Percentiles rank a stretch among this genome's conserved stretches.
phyloP scores from a whole-genome alignment of 2,329 filamentous ascomycete species.

The Trichoderma afroharzianum region DNA sequence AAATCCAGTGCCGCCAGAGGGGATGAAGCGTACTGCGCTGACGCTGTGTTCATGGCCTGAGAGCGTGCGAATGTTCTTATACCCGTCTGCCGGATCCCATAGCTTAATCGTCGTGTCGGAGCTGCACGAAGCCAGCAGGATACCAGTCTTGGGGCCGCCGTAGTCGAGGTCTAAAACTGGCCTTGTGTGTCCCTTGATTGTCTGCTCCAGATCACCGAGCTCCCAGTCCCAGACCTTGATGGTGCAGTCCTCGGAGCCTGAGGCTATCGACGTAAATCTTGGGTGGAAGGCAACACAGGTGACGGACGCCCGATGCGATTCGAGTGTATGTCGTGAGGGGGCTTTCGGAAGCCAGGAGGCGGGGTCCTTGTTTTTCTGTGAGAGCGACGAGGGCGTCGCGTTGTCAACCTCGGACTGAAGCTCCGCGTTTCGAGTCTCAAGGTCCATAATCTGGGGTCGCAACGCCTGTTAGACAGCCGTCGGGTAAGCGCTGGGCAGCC shows the following conservation, averaged over 20 bases:
- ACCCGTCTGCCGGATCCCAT: conserved; percentile 89
- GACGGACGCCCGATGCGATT: conserved; percentile 76
- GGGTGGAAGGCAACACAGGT: conserved; percentile 94
- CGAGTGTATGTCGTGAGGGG: conserved; percentile 74
- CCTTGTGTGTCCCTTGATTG: conserved; percentile 87
- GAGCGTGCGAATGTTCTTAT: conserved; percentile 90
- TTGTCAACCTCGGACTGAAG: conserved; percentile 82
- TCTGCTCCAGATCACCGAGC: conserved; percentile 81
- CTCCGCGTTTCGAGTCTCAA: conserved; percentile 69
- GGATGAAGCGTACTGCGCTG: conserved; percentile 82
- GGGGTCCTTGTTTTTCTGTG: conserved; percentile 78
- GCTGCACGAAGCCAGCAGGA: conserved; percentile 61
- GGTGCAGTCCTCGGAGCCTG: conserved; percentile 87
- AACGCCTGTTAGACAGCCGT: conserved; percentile 17
- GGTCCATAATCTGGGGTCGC: conserved; percentile 73
- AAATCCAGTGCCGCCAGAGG: conserved; percentile 72
- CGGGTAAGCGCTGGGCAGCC: conserved; percentile 16
- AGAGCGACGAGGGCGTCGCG: conserved; percentile 70
- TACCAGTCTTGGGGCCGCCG: conserved; percentile 65
- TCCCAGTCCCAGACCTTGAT: conserved; percentile 99
- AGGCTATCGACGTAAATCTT: conserved; percentile 83
- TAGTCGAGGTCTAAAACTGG: conserved; percentile 86
- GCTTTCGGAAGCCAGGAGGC: conserved; percentile 79
- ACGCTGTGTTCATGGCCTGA: conserved; percentile 92
- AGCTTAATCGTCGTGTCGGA: conserved; percentile 91